Evolutionary conservation across 805 yeast species (phyloP), one percentile per base, ranked within the genome.

Genomic region (Wickerhamiella spandovensis): DNA sequence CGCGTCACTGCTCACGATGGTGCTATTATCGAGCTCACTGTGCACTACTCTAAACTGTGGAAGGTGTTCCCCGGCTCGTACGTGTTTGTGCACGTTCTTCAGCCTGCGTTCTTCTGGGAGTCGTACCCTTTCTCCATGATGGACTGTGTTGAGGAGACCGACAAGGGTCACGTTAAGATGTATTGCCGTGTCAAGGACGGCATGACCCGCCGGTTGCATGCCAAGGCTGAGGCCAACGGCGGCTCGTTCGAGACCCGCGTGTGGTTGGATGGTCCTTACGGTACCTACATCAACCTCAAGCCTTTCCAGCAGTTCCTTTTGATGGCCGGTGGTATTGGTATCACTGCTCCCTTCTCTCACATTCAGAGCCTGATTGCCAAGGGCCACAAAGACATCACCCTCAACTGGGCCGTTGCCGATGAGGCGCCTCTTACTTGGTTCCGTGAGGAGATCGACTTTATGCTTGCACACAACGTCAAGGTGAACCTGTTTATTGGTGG

Each of bases 381-480:
- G 9, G 18, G 22, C n/a, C 22, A 15, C 22, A 12, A 25, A 5
- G 41, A 30, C 20, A 60, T 63, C 41, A 63, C 70, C 28, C 73
- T 76, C 51, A 69, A 84, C 49, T 86, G 95, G 95, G 72, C 75
- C 9, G 69, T 83, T 9, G 69, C 81, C 51, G 76, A 78, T 37
- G 67, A 70, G 53, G 65, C 66, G 42, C 72, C 80, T 8, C 60
- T 84, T 20, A 54, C 58, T 15, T 77, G 77, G 76, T 76, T 78
- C 55, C 42, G 53, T 3, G 63, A 60, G 2, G 79, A 77, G 55
- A 56, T 78, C 43, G 59, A 51, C 7, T 54, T 57, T 35, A 54
- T 74, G 43, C 55, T 55, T 2, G 8, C 46, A 21, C 24, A 48
- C 20, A 45, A 46, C 15, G 54, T 53, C 23, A 43, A 49, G 13